Conservation (phyloP, 176 grass and related monocot species). For the Thinopyrum elongatum region DNA sequence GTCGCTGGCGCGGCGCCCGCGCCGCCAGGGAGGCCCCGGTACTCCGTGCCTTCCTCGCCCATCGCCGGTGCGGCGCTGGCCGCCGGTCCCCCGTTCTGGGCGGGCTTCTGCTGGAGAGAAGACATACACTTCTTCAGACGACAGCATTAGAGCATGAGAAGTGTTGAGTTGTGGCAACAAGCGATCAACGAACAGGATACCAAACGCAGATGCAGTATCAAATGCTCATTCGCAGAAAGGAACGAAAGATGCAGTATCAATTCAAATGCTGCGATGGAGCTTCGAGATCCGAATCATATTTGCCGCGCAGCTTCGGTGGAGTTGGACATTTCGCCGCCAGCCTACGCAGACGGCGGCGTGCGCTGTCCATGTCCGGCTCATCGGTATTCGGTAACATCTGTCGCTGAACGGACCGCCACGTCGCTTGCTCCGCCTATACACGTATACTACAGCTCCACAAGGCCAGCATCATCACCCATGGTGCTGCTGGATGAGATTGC, state of each 20-base stretch:
- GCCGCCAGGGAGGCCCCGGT: conserved; percentile 28
- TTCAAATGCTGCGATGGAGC: neutral
- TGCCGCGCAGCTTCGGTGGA: neutral
- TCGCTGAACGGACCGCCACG: neutral
- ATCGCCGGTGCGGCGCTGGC: neutral
- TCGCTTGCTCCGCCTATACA: neutral
- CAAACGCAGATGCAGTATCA: neutral
- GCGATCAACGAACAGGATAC: neutral
- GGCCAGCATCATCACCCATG: neutral
- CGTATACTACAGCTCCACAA: neutral
- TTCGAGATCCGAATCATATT: neutral
- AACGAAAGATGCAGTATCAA: no score
- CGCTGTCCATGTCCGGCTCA: neutral
- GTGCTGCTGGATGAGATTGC: neutral
- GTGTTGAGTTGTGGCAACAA: neutral
- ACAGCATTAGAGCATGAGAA: neutral
- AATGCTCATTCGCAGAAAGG: neutral
- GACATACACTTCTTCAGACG: neutral
- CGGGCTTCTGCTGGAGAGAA: conserved; percentile 35
- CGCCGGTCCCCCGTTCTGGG: neutral
- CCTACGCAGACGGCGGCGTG: neutral
- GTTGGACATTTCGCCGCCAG: neutral
- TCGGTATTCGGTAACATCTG: conserved; percentile 2
- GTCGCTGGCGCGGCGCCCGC: neutral
- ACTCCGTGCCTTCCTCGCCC: conserved; percentile 37